Evolutionary conservation across 2,329 filamentous ascomycete species (phyloP).

Genomic region (Aaosphaeria pasadenensis): DNA sequence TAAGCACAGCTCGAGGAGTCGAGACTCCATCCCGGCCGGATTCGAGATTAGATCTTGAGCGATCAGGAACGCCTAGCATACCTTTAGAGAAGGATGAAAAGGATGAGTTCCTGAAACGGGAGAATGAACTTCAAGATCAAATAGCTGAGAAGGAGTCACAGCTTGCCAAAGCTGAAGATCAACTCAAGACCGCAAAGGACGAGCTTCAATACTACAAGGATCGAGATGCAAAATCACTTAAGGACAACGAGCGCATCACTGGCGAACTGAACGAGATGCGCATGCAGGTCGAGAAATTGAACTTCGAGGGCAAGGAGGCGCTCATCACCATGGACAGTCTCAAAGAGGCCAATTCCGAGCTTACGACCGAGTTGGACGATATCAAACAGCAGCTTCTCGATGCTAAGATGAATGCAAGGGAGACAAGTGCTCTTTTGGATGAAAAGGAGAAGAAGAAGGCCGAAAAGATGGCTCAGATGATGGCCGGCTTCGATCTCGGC

Average conservation of each 20-base stretch:
- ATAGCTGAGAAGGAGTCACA: slow-evolving; percentile 87
- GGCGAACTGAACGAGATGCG: slow-evolving; percentile 87
- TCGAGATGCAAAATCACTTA: slow-evolving; percentile 75
- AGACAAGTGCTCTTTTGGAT: slow-evolving; percentile 82
- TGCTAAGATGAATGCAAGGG: slow-evolving; percentile 94
- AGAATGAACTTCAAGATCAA: slow-evolving; percentile 97
- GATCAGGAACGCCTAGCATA: slow-evolving; percentile 81
- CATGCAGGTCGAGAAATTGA: slow-evolving; percentile 94
- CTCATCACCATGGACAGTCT: slow-evolving; percentile 96
- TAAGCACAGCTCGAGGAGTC: slow-evolving; percentile 46
- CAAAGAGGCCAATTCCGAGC: slow-evolving; percentile 91
- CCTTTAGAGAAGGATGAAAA: slow-evolving; percentile 93
- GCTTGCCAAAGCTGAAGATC: slow-evolving; percentile 75
- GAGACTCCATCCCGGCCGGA: slow-evolving; percentile 54
- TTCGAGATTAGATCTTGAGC: slow-evolving; percentile 67
- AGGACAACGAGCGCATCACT: slow-evolving; percentile 84
- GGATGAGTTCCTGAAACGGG: slow-evolving; percentile 89
- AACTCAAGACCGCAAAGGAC: slow-evolving; percentile 77
- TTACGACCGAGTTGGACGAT: slow-evolving; percentile 88
- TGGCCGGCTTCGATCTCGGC: slow-evolving; percentile 95
- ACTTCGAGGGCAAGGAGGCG: slow-evolving; percentile 94
- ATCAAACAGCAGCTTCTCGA: slow-evolving; percentile 95
- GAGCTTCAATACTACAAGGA: slow-evolving; percentile 85
- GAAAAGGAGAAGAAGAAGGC: slow-evolving; percentile 99
- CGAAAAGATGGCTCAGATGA: slow-evolving; percentile 99